Conservation (phyloP, 331 rosid genomes). For the Acacia concinna region DNA sequence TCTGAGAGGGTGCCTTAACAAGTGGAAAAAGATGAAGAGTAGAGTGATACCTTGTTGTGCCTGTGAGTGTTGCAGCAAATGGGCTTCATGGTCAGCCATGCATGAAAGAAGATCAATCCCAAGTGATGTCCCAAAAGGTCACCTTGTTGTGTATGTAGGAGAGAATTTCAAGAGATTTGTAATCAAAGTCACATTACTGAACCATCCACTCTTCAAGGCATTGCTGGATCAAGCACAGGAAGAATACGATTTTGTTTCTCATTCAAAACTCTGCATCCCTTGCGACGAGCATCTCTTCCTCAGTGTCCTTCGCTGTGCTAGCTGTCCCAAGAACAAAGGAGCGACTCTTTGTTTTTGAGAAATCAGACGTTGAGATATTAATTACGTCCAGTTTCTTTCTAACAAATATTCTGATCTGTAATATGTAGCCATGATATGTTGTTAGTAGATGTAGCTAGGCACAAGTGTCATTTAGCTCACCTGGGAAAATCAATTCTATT, state of each 20-base stretch:
- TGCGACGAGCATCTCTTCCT: slow-evolving; percentile 75
- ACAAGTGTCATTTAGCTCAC: slow-evolving; percentile 25
- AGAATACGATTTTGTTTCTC: slow-evolving; percentile 69
- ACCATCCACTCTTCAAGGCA: slow-evolving; percentile 82
- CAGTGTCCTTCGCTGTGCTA: slow-evolving; percentile 55
- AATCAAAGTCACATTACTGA: slow-evolving; percentile 60
- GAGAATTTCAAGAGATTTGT: slow-evolving; percentile 77
- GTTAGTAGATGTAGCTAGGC: slow-evolving; percentile 35
- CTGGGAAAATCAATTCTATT: slow-evolving; percentile 31
- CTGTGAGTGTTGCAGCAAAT: slow-evolving; percentile 52
- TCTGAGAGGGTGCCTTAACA: slow-evolving; percentile 59
- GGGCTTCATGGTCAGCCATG: slow-evolving; percentile 54
- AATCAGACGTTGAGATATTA: slow-evolving; percentile 26
- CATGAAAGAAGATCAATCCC: slow-evolving; percentile 62
- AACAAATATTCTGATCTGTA: slow-evolving; percentile 33
- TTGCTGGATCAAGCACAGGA: slow-evolving; percentile 85
- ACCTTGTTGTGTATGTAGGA: slow-evolving; percentile 88
- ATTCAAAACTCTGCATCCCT: slow-evolving; percentile 76
- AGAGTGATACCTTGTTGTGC: slow-evolving; percentile 49
- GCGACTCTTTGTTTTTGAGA: slow-evolving; percentile 37
- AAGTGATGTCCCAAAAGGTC: slow-evolving; percentile 94
- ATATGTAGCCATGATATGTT: slow-evolving; percentile 25
- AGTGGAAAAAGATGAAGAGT: slow-evolving; percentile 63
- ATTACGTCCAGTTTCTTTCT: slow-evolving; percentile 26
- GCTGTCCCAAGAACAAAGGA: slow-evolving; percentile 35